Evolutionary conservation across 2,329 filamentous ascomycete species (phyloP), one percentile per base, ranked within the genome.

Genomic region (Fusarium sp.): DNA sequence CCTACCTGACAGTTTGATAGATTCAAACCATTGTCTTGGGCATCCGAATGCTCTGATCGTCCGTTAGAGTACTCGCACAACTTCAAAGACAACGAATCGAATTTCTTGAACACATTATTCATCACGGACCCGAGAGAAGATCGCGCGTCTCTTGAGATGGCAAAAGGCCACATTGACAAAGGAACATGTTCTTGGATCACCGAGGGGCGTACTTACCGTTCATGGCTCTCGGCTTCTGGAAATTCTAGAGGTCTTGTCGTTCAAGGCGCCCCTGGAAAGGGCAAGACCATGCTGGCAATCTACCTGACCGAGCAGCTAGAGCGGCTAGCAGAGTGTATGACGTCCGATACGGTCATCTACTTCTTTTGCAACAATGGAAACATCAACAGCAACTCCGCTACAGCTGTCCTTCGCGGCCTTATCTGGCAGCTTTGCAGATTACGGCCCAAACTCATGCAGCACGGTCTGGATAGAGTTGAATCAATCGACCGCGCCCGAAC

Each of bases 311-410:
- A 62, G 22, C 40, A 67, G 13, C 40, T 68, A 13, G 63, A 64
- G 4, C 15, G 31, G 3, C 13, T 63, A 1, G 19, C 49, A 0
- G 6, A 24, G 7, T 34, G 31, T 1, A 47, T 39, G 4, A n/a
- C 47, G 3, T 34, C 17, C 2, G 50, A 60, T 2, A 45, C 33
- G 3, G 33, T 67, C 1, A 19, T 59, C n/a, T 68, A 68, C 40
- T 68, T 64, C 22, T 67, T 67, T 17, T 68, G 65, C 21, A 50
- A 26, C 31, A 22, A 54, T 10, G 55, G 64, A 15, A 43, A 64
- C 7, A 47, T 55, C 26, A 46, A 31, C 9, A 11, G 42, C 19
- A 67, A 63, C 11, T 59, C 58, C 6, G 40, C 58, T 11, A 31
- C 42, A 2, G 31, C 40, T 9, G 22, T 68, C 9, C 39, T 68